phyloP scores from a whole-genome alignment of 2,329 filamentous ascomycete genomes.

The Thielaviopsis ethacetica region DNA sequence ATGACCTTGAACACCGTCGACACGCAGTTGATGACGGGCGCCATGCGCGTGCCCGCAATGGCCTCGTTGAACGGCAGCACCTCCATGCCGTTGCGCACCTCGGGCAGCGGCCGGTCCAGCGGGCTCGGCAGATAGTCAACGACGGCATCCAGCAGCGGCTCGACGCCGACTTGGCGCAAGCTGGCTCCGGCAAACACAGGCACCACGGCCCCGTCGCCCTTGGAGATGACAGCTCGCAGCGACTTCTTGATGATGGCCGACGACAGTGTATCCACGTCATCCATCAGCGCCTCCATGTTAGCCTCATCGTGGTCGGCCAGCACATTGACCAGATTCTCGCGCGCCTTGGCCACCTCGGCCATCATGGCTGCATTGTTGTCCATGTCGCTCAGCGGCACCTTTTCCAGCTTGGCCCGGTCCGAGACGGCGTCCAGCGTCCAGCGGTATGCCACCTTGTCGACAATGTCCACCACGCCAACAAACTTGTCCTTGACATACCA shows the following conservation, averaged over 20 bases:
- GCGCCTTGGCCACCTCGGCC: constrained; percentile 55
- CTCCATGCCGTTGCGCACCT: constrained; percentile 53
- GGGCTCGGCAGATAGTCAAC: constrained; percentile 78
- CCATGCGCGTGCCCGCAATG: constrained; percentile 22
- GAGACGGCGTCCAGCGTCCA: constrained; percentile 37
- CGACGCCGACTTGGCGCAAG: constrained; percentile 85
- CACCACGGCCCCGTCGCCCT: constrained; percentile 54
- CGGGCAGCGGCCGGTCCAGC: constrained; percentile 59
- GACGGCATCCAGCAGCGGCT: constrained; percentile 77
- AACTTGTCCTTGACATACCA: constrained; percentile 80
- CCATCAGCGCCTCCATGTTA: constrained; percentile 72
- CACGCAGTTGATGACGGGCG: constrained; percentile 23
- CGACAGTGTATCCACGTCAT: constrained; percentile 58
- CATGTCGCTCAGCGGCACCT: constrained; percentile 12
- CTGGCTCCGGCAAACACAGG: constrained; percentile 86
- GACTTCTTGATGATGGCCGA: constrained; percentile 51
- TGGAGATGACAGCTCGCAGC: constrained; percentile 54
- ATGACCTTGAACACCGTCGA: constrained; percentile 88
- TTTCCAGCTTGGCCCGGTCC: constrained; percentile 24
- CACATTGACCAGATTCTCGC: constrained; percentile 62
- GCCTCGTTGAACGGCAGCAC: constrained; percentile 21
- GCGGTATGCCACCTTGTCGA: constrained; percentile 56
- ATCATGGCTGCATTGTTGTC: constrained; percentile 13
- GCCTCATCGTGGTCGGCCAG: constrained; percentile 78
- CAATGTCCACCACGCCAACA: constrained; percentile 68